Evolutionary conservation across 495 filamentous ascomycete genomes (phyloP), one percentile per base, ranked within the genome.

Genomic region (Xylaria flabelliformis): DNA sequence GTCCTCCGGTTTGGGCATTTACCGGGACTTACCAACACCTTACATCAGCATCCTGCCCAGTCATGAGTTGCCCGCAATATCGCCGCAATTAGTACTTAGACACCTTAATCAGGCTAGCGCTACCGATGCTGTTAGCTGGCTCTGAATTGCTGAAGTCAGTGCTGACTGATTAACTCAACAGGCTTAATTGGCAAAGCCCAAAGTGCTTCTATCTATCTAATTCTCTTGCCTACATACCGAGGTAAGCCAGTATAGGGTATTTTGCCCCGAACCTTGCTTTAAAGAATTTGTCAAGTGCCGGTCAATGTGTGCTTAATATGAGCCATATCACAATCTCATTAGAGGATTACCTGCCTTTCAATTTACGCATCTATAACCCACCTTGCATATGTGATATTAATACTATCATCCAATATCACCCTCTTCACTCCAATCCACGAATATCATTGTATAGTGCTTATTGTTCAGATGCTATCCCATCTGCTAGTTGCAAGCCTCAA

Each of bases 11-110:
- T 21, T 19, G 58, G 26, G 4, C 7, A 4, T 65, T 34, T 59
- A 46, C 66, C 9, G 53, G n/a, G 24, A 39, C 53, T 69, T 69
- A 69, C 67, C 53, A 69, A 69, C 67, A 42, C 41, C 67, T 69
- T 69, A 69, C 67, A 69, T 69, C 67, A 69, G 67, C 67, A 62
- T 19, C 1, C 26, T 26, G 24, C 67, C 29, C 53, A 32, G 19
- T 26, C 32, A 50, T 24, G 41, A 32, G 39, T 15, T n/a, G 19
- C 19, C 17, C 34, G 59, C 39, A 66, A 55, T 55, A 67, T 67
- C 64, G 26, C 48, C 62, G 32, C 46, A 46, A 64, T 64, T 64
- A 13, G 46, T 41, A n/a, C n/a, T n/a, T n/a, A 56, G 29, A 29
- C 46, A 21, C 19, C 67, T 42, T 0, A 24, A 12, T n/a, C 34